Conservation (phyloP, 164 flowering plant species). For the Macadamia integrifolia region DNA sequence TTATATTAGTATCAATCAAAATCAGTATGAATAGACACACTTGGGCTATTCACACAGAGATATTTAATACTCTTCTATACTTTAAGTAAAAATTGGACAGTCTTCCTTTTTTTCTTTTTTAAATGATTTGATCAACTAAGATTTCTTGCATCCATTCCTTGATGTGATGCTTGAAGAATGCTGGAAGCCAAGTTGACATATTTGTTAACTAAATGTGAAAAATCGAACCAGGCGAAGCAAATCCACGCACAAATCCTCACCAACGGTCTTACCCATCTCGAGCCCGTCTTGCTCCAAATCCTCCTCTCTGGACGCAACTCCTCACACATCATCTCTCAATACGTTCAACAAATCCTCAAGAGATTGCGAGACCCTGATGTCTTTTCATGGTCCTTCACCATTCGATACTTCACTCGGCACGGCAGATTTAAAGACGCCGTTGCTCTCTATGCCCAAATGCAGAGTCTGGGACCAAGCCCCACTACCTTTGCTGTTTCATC, state of each 20-base stretch:
- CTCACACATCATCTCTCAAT: too few species aligned
- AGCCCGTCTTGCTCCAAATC: slow-evolving; percentile 5
- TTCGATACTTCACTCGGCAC: slow-evolving; percentile 22
- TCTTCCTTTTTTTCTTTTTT: too few species aligned
- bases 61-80: too few species aligned
- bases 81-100: too few species aligned
- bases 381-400: slow-evolving; percentile 18
- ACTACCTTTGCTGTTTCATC: slow-evolving; percentile 28
- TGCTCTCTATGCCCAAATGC: slow-evolving; percentile 22
- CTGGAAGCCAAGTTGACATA: slow-evolving; percentile 1
- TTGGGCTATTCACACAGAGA: too few species aligned
- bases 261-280: slow-evolving; percentile 12
- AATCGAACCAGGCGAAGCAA: slow-evolving; percentile 16
- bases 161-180: not conserved
- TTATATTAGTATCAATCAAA: too few species aligned
- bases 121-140: too few species aligned
- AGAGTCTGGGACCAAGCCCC: slow-evolving; percentile 11
- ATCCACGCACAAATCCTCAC: slow-evolving; percentile 20
- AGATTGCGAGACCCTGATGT: slow-evolving; percentile 13
- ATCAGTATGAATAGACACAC: too few species aligned
- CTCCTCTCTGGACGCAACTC: too few species aligned
- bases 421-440: slow-evolving; percentile 33
- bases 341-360: slow-evolving; percentile 13
- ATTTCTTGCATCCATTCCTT: too few species aligned
- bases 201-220: not conserved